These are phyloP conservation scores for Austroboletus niveus DNA, from an alignment of 1,284 basidiomycete genomes.

Conservation along the genomic window DNA sequence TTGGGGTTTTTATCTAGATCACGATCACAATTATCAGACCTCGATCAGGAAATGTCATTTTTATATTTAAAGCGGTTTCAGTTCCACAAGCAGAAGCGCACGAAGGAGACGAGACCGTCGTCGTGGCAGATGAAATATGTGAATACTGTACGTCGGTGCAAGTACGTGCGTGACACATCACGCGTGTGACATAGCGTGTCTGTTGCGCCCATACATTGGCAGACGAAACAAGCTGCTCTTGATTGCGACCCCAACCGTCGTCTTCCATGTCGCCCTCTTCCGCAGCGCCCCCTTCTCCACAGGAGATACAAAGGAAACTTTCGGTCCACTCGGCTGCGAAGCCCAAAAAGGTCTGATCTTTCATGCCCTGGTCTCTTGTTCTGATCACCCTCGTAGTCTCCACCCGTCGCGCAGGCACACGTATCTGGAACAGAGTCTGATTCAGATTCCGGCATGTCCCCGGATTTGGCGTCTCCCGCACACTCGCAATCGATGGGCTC, in stretches of 20 bases:
- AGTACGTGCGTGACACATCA: constrained; percentile 23
- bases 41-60: constrained; percentile 19
- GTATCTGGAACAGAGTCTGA: constrained; percentile 84
- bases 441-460: constrained; percentile 70
- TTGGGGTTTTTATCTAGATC: constrained; percentile 17
- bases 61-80: constrained; percentile 5
- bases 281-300: constrained; percentile 75
- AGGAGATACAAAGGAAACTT: constrained; percentile 86
- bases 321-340: constrained; percentile 66
- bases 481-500: constrained; percentile 30
- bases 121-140: too few species aligned
- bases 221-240: constrained; percentile 3
- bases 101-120: too few species aligned
- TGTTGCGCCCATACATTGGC: constrained; percentile 3
- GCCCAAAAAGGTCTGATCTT: constrained; percentile 42
- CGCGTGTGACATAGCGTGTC: constrained; percentile 24
- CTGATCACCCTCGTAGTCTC: constrained; percentile 28
- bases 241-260: constrained; percentile 9
- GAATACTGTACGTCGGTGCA: too few species aligned
- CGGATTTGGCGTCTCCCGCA: constrained; percentile 47
- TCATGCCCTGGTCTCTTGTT: background rate
- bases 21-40: constrained; percentile 3
- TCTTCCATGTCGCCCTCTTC: constrained; percentile 43
- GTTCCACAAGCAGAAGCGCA: background rate
- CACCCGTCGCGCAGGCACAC: constrained; percentile 39